A percentile compares a stretch with the other conserved stretches of the same genome.
phyloP scores from a whole-genome alignment of 352 stramenopile genomes.

The Phytophthora citricola region DNA sequence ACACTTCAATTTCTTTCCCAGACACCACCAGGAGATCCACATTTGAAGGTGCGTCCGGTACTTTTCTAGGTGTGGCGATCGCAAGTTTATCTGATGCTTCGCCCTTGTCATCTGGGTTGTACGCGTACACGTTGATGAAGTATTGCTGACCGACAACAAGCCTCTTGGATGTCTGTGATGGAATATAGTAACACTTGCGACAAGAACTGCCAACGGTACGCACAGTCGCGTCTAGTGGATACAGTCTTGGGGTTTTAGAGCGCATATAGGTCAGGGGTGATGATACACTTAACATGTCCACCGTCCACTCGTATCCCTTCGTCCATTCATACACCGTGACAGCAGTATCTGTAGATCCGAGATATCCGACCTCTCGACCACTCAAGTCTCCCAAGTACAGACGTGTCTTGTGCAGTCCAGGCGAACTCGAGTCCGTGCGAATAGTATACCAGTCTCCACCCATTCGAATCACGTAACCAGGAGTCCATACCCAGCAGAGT shows the following conservation, averaged over 20 bases:
- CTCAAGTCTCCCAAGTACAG: conserved; percentile 75
- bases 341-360: conserved; percentile 40
- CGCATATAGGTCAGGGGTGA: conserved; percentile 51
- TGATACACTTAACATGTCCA: conserved; percentile 57
- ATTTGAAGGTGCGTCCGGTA: conserved; percentile 89
- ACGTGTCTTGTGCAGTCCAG: conserved; percentile 41
- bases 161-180: conserved; percentile 57
- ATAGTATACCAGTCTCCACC: conserved; percentile 77
- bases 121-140: conserved; percentile 88
- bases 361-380: conserved; percentile 62
- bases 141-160: conserved; percentile 71
- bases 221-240: conserved; percentile 24
- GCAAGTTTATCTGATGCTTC: conserved; percentile 38
- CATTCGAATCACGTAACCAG: conserved; percentile 62
- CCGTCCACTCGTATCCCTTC: conserved; percentile 74
- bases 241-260: conserved; percentile 63
- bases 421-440: conserved; percentile 49
- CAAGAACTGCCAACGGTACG: conserved; percentile 22
- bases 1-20: conserved; percentile 88
- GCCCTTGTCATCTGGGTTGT: conserved; percentile 80
- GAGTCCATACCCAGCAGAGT: conserved; percentile 62
- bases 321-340: conserved; percentile 74
- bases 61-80: conserved; percentile 74
- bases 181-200: conserved; percentile 74
- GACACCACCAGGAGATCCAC: conserved; percentile 88